phyloP scores from a whole-genome alignment of 108 stramenopile genomes.

The Nitzschia inconspicua region DNA sequence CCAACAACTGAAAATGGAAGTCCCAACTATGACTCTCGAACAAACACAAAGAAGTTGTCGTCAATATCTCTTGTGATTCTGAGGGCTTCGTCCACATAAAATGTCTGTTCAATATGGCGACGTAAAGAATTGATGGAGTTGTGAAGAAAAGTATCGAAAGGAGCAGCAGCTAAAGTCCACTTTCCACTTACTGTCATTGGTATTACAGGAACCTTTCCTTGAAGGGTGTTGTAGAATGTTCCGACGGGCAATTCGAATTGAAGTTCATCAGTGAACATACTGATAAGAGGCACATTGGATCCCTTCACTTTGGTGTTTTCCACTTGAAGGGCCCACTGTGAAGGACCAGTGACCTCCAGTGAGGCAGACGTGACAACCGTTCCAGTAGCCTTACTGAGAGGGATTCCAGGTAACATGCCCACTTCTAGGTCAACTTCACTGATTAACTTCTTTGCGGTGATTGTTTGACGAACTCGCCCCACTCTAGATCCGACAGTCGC shows the following conservation, averaged over 20 bases:
- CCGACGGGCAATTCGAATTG: slow-evolving; percentile 70
- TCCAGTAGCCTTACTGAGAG: slow-evolving; percentile 59
- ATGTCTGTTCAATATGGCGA: slow-evolving; percentile 24
- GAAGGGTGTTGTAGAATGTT: slow-evolving; percentile 45
- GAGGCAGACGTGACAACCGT: slow-evolving; percentile 75
- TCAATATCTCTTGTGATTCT: slow-evolving; percentile 82
- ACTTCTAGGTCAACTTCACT: slow-evolving; percentile 76
- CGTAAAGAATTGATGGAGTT: slow-evolving; percentile 2
- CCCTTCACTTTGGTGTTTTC: slow-evolving; percentile 68
- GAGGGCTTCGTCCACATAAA: slow-evolving; percentile 79
- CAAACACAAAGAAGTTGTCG: slow-evolving; percentile 84
- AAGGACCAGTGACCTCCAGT: slow-evolving; percentile 47
- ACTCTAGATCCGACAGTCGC: slow-evolving; percentile 67
- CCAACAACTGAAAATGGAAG: no score
- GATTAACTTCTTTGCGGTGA: slow-evolving; percentile 40
- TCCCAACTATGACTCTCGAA: slow-evolving; percentile 56
- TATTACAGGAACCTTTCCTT: slow-evolving; percentile 53
- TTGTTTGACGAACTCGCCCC: slow-evolving; percentile 76
- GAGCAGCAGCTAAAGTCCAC: not conserved
- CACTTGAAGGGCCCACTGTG: slow-evolving; percentile 62
- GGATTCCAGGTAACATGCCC: slow-evolving; percentile 71
- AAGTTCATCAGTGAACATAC: slow-evolving; percentile 63
- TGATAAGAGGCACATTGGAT: slow-evolving; percentile 77
- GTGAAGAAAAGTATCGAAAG: not conserved
- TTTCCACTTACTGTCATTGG: slow-evolving; percentile 24